Conservation (phyloP, 176 grass and related monocot genomes). For the Pontederia paniculata region DNA sequence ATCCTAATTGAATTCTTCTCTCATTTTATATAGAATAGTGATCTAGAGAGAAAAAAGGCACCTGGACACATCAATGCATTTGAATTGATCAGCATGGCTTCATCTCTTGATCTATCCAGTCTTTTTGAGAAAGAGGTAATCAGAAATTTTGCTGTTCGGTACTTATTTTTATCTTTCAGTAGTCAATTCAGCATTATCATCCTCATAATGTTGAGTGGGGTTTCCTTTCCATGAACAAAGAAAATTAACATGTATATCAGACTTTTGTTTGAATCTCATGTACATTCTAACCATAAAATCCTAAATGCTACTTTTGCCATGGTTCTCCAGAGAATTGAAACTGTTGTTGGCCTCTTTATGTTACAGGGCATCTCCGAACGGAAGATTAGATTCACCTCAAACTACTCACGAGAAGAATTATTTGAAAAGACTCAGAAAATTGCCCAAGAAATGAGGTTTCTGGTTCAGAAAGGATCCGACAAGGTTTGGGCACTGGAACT, state of each 20-base stretch:
- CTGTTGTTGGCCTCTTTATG: background rate
- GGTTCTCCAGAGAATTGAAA: too few species aligned
- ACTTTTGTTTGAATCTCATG: background rate
- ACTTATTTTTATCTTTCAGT: too few species aligned
- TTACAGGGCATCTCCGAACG: conserved; percentile 60
- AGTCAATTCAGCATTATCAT: background rate
- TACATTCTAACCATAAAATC: too few species aligned
- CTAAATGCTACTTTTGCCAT: too few species aligned
- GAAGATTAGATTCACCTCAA: conserved; percentile 73
- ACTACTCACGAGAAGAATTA: conserved; percentile 35
- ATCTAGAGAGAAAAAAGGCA: conserved; percentile 4
- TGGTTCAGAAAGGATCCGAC: conserved; percentile 32
- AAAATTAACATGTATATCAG: background rate
- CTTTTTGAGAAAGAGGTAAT: conserved; percentile 90
- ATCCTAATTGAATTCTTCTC: background rate
- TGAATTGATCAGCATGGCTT: conserved; percentile 89
- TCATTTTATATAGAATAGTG: conserved; percentile 36
- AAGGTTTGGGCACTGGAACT: conserved; percentile 29
- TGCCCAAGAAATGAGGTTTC: conserved; percentile 32
- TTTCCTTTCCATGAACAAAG: background rate
- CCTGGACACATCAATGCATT: conserved; percentile 63
- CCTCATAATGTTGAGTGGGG: too few species aligned
- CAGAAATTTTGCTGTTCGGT: background rate
- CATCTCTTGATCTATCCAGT: conserved; percentile 76
- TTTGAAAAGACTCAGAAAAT: conserved; percentile 45